phyloP scores from a whole-genome alignment of 2,329 filamentous ascomycete genomes.

The Colletotrichum liriopes region DNA sequence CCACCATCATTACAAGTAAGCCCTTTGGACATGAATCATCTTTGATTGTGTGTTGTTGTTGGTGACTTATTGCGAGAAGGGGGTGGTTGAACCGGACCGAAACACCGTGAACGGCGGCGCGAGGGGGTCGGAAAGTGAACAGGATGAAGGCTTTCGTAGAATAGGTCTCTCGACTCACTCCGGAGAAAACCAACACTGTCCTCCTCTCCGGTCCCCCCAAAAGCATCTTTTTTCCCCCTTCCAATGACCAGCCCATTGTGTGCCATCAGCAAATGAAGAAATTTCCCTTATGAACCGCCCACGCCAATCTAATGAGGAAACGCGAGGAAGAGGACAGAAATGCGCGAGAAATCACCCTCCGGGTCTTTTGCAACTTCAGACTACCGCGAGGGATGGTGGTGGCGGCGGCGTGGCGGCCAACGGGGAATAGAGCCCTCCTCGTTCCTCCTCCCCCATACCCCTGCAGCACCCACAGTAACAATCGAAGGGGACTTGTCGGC shows the following conservation, averaged over 20 bases:
- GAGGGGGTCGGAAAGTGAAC: constrained; percentile 16
- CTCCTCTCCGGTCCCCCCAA: constrained; percentile 35
- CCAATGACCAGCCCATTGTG: constrained; percentile 53
- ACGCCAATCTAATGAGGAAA: constrained; percentile 69
- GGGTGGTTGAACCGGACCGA: constrained; percentile 28
- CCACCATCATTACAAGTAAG: constrained; percentile 23
- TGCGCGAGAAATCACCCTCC: constrained; percentile 42
- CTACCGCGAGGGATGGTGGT: constrained; percentile 32
- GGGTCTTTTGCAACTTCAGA: constrained; percentile 28
- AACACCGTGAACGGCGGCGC: constrained; percentile 19
- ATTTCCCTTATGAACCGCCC: constrained; percentile 65
- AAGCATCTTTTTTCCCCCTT: constrained; percentile 38
- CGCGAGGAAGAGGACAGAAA: constrained; percentile 63
- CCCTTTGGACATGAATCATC: constrained; percentile 42
- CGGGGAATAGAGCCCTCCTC: constrained; percentile 43
- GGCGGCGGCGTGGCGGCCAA: constrained; percentile 16
- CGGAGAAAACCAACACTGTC: constrained; percentile 1
- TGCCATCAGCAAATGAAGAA: constrained; percentile 66
- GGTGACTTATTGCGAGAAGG: constrained; percentile 40
- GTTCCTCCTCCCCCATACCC: constrained; percentile 23
- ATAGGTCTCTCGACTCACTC: constrained; percentile 22
- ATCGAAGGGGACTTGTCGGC: constrained; percentile 39
- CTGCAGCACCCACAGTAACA: constrained; percentile 7
- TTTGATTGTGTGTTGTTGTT: constrained; percentile 41
- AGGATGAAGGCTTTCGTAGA: constrained; percentile 17